A percentile compares a stretch with the other conserved stretches of the same genome.
Conservation (phyloP, 2,329 filamentous ascomycete species). For the Gremmenia infestans region DNA sequence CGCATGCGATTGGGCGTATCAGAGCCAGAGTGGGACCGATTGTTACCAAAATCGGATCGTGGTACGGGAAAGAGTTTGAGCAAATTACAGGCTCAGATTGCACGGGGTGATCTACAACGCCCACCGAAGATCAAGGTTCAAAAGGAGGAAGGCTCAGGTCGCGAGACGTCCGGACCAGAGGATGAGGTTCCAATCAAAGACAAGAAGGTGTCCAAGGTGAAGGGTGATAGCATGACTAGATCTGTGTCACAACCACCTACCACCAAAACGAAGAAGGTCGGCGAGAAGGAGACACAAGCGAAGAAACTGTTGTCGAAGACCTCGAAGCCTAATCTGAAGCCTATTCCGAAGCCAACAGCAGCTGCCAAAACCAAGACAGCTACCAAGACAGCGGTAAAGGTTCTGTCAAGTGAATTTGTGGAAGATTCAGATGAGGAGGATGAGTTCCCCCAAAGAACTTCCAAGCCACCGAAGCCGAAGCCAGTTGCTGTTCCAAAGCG, state of each 20-base stretch:
- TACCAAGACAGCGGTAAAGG: constrained; percentile 25
- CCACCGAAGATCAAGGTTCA: constrained; percentile 48
- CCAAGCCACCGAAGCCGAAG: constrained; percentile 37
- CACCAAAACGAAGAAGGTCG: constrained; percentile 52
- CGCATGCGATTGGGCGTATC: constrained; percentile 50
- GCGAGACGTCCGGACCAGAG: constrained; percentile 33
- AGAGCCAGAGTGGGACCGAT: constrained; percentile 56
- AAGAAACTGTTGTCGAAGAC: constrained; percentile 47
- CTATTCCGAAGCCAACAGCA: constrained; percentile 22
- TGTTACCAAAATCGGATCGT: constrained; percentile 53
- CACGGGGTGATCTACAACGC: constrained; percentile 44
- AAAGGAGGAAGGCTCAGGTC: constrained; percentile 45
- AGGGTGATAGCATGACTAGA: constrained; percentile 42
- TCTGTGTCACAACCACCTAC: constrained; percentile 47
- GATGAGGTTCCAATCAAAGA: constrained; percentile 34
- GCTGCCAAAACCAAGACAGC: constrained; percentile 21
- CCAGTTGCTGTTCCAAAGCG: constrained; percentile 40
- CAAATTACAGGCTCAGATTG: constrained; percentile 55
- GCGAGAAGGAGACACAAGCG: constrained; percentile 48
- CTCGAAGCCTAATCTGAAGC: constrained; percentile 10
- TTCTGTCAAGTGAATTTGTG: constrained; percentile 30
- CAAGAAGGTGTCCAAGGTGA: constrained; percentile 32
- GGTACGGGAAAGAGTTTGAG: constrained; percentile 57
- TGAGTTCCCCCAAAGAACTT: constrained; percentile 6
- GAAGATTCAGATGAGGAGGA: constrained; percentile 30